Evolutionary conservation across 179 eudicot species (phyloP), one percentile per base, ranked within the genome.

Genomic region (Beta lomatogona): DNA sequence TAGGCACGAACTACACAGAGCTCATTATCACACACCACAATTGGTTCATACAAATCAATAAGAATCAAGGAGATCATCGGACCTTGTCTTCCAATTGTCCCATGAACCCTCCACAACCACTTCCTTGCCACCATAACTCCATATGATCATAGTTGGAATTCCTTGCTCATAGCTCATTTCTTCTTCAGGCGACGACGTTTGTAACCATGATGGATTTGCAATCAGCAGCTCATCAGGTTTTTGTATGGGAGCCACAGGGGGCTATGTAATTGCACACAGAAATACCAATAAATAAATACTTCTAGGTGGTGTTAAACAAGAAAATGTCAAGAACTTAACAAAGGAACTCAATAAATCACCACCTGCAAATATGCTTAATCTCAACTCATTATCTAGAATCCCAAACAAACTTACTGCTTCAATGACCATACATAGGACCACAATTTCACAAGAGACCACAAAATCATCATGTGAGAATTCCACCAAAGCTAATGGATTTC

Each of bases 41-140:
- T 59, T 80, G 50, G 65, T 6, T 75, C 77, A 71, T 72, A 36
- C 60, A 55, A 48, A 72, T 25, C 19, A 9, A 54, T 15, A 36
- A 66, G 9, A 54, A 64, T 22, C 10, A 54, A 79, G 71, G 53
- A 78, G 41, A 25, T 0, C 12, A 58, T 25, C 58, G 61, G 76
- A 95, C 98, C 97, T 95, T 57, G 92, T 85, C 83, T 85, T 91
- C 98, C 98, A 95, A 60, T 89, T 83, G 83, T 95, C 99, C 99
- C 99, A 95, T 54, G 99, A 94, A 8, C 99, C 99, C 86, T 91
- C 94, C 61, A 95, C 89, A 44, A 89, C 85, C 67, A 95, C 98
- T 65, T 91, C 92, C 80, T 90, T 90, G 70, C 91, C 99, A 76
- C 88, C 92, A 73, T 86, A 86, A 77, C 85, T 87, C 99, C 99